Percentiles rank a stretch among this genome's conserved stretches.
phyloP scores from a whole-genome alignment of 176 grass and related monocot genomes.

The Calamus simplicifolius region DNA sequence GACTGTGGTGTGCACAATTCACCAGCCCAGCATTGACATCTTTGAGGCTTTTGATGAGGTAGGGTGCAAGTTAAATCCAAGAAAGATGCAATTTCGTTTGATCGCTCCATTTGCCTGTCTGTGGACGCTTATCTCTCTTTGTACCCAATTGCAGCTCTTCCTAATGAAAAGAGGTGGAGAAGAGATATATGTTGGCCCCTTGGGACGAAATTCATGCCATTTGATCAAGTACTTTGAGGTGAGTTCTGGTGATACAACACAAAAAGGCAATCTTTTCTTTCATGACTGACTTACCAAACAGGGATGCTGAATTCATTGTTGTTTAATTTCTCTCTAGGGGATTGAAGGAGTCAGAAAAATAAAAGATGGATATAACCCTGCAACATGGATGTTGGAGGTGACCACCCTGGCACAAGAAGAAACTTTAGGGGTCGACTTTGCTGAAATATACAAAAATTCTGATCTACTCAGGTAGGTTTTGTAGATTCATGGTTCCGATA shows the following conservation, averaged over 20 bases:
- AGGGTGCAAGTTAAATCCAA: not conserved
- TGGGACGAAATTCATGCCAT: conserved; percentile 70
- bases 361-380: conserved; percentile 87
- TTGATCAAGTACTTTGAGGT: conserved; percentile 88
- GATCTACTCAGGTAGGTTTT: conserved; percentile 51
- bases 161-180: conserved; percentile 95
- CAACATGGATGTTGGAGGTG: conserved; percentile 94
- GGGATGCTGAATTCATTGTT: no score
- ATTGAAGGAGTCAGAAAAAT: conserved; percentile 81
- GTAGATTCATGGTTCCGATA: not conserved
- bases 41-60: conserved; percentile 97
- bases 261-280: not conserved
- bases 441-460: conserved; percentile 65
- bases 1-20: conserved; percentile 93
- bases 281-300: no score
- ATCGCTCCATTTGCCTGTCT: not conserved
- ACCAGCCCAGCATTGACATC: conserved; percentile 92
- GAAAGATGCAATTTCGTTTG: conserved; percentile 7
- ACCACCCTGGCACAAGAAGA: conserved; percentile 70
- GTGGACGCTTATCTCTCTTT: conserved; percentile 9
- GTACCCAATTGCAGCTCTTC: conserved; percentile 53
- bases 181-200: conserved; percentile 77
- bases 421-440: conserved; percentile 55
- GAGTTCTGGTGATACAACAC: conserved; percentile 15
- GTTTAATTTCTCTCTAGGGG: conserved; percentile 20